Evolutionary conservation across 352 stramenopile species (phyloP).

Genomic region (Phytophthora parvispora): DNA sequence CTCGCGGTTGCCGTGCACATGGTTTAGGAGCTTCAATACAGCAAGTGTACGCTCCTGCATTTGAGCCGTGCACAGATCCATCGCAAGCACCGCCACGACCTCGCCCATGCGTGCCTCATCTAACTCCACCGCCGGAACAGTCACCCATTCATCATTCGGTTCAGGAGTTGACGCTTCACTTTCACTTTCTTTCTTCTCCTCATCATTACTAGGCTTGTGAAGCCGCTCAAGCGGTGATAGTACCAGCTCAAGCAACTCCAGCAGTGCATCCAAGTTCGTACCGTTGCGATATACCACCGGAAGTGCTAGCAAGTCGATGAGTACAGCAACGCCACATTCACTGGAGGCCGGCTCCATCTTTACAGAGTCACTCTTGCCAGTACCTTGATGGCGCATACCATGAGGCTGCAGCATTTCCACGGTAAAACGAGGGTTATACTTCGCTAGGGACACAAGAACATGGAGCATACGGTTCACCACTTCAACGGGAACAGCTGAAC

Average conservation of each 20-base stretch:
- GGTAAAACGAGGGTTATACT: slow-evolving; percentile 93
- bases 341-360: slow-evolving; percentile 26
- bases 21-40: slow-evolving; percentile 84
- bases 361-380: slow-evolving; percentile 7
- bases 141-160: slow-evolving; percentile 68
- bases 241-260: slow-evolving; percentile 93
- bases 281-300: slow-evolving; percentile 89
- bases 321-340: slow-evolving; percentile 62
- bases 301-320: slow-evolving; percentile 93
- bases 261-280: slow-evolving; percentile 94
- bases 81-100: slow-evolving; percentile 78
- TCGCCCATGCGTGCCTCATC: slow-evolving; percentile 59
- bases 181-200: slow-evolving; percentile 59
- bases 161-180: slow-evolving; percentile 17
- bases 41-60: slow-evolving; percentile 88
- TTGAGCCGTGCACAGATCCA: slow-evolving; percentile 81
- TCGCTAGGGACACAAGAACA: slow-evolving; percentile 89
- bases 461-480: slow-evolving; percentile 92
- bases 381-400: slow-evolving; percentile 51
- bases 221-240: slow-evolving; percentile 90
- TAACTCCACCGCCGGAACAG: slow-evolving; percentile 71
- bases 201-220: slow-evolving; percentile 45
- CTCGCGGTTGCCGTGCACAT: slow-evolving; percentile 67
- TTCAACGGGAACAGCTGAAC: slow-evolving; percentile 74
- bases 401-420: slow-evolving; percentile 88